A percentile compares a stretch with the other conserved stretches of the same genome.
phyloP scores from a whole-genome alignment of 768 basidiomycete genomes.

The Boletus reticuloceps region DNA sequence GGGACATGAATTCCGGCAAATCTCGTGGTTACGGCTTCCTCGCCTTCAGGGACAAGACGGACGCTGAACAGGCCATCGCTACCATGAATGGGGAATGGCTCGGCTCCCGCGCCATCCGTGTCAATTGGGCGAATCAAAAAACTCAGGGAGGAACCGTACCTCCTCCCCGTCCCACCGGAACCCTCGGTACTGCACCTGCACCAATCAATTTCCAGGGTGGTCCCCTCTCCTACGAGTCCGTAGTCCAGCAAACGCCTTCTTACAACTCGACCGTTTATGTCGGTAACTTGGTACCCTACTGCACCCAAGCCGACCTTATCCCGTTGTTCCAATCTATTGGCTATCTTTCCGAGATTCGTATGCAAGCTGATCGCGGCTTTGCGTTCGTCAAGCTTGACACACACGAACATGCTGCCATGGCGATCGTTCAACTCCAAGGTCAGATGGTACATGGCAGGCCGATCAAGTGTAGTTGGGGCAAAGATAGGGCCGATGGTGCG shows the following conservation, averaged over 20 bases:
- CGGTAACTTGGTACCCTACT: conserved; percentile 96
- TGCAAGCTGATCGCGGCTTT: conserved; percentile 99
- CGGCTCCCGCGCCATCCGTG: conserved; percentile 95
- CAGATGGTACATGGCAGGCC: conserved; percentile 96
- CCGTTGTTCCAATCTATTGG: conserved; percentile 98
- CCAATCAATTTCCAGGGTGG: conserved; percentile 91
- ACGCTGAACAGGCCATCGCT: conserved; percentile 98
- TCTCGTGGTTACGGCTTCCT: conserved; percentile 98
- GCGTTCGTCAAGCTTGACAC: conserved; percentile 99
- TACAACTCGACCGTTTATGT: conserved; percentile 98
- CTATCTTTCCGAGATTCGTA: conserved; percentile 96
- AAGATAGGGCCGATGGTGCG: conserved; percentile 81
- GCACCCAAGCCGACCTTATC: conserved; percentile 95
- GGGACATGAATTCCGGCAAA: conserved; percentile 99
- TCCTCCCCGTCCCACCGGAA: conserved; percentile 41
- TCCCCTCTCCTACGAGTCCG: conserved; percentile 88
- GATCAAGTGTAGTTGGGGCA: conserved; percentile 99
- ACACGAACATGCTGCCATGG: conserved; percentile 97
- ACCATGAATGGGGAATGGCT: conserved; percentile 99
- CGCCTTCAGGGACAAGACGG: conserved; percentile 97
- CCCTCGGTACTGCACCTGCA: conserved; percentile 69
- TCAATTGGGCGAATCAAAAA: conserved; percentile 99
- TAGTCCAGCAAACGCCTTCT: conserved; percentile 88
- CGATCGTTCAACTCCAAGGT: conserved; percentile 95
- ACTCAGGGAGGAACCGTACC: conserved; percentile 62